phyloP scores from a whole-genome alignment of 345 rosid species.

The Linum trigynum region DNA sequence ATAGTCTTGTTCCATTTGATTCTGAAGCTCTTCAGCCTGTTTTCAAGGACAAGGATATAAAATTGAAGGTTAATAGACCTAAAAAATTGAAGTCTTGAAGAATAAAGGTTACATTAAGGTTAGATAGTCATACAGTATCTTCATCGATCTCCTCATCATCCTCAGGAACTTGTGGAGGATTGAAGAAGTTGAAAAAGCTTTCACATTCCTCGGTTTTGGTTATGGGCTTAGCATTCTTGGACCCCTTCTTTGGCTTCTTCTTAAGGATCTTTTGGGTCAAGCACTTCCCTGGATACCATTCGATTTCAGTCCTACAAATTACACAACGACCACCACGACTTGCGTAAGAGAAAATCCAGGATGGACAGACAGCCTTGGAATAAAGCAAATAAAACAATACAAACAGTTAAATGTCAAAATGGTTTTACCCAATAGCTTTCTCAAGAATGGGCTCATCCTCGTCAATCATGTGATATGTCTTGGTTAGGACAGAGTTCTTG shows the following conservation, averaged over 20 bases:
- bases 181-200: constrained; percentile 19
- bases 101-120: neutral
- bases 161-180: constrained; percentile 11
- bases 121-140: constrained; percentile 12
- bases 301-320: constrained; percentile 14
- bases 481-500: constrained; percentile 73
- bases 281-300: constrained; percentile 21
- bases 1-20: constrained; percentile 15
- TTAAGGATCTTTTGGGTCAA: constrained; percentile 17
- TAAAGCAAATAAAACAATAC: neutral
- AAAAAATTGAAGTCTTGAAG: neutral
- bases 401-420: neutral
- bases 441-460: constrained; percentile 93
- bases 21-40: constrained; percentile 17
- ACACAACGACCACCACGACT: neutral
- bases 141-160: constrained; percentile 14
- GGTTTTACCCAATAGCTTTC: constrained; percentile 82
- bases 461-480: constrained; percentile 96
- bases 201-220: constrained; percentile 14
- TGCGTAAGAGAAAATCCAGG: neutral
- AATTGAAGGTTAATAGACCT: neutral
- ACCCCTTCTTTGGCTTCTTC: constrained; percentile 19
- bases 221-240: constrained; percentile 15
- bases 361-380: neutral
- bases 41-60: neutral